Evolutionary conservation across 208 protist genomes (phyloP), one percentile per base, ranked within the genome.

Genomic region (Hexamita inflata): DNA sequence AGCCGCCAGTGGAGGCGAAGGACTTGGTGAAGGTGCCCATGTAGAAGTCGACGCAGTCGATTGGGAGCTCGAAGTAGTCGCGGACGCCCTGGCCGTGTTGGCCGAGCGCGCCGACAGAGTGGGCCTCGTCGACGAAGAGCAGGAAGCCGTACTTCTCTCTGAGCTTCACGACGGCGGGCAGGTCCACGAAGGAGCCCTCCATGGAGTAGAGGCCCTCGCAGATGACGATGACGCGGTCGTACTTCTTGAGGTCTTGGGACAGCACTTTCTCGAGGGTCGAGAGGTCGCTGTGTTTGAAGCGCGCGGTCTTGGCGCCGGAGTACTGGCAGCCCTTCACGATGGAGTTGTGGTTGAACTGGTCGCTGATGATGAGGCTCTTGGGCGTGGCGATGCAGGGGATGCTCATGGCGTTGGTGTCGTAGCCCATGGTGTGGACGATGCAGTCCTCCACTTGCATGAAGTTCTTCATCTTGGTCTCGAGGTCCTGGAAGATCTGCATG

Each of bases 11-110:
- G 0, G 81, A 78, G 34, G 81, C 86, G 77, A 92, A 91, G 32
- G 78, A 82, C 74, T 92, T 92, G 0, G 88, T 91, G 59, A 90
- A 90, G 0, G 89, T 92, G 40, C 89, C 89, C 89, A 92, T 92
- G n/a, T n/a, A n/a, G n/a, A n/a, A n/a, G n/a, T n/a, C n/a, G 15
- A 91, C 77, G 35, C 89, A 80, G 0, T 59, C 58, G 32, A 84
- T 28, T 49, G 79, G 67, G 7, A 85, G 78, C 24, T 79, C 84
- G 41, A 45, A 86, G 49, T 87, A 79, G 29, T 89, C 84, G 42
- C 77, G 62, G 0, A 89, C 74, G 35, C 88, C 88, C 35, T 85
- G 53, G 15, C 88, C 88, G 49, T 26, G 80, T 9, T 30, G 34
- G 9, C 89, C 89, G 1, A 92, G 34, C 0, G 86, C 86, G 49